Conservation (phyloP, 169 alveolate genomes). For the Theileria sp. region DNA sequence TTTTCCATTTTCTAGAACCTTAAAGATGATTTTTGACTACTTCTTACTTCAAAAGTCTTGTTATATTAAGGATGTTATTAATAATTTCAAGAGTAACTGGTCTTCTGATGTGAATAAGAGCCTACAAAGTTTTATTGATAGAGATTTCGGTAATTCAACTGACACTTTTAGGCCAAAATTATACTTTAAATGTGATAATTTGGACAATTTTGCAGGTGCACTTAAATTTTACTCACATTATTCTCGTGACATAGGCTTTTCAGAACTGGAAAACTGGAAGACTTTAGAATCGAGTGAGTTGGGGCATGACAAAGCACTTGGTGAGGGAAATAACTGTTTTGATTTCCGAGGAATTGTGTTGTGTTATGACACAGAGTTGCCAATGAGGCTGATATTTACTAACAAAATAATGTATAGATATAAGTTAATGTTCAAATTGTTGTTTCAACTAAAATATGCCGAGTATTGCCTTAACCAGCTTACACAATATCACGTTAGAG, state of each 20-base stretch:
- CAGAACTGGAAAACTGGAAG: background rate
- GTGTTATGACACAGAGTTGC: background rate
- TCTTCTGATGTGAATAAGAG: background rate
- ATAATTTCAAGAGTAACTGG: background rate
- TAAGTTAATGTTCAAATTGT: constrained; percentile 49
- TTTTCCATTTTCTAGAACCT: background rate
- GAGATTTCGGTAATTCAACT: background rate
- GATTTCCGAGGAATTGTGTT: background rate
- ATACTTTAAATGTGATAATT: background rate
- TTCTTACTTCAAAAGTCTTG: background rate
- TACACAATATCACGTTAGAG: constrained; percentile 68
- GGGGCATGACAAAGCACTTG: background rate
- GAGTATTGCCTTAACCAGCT: constrained; percentile 62
- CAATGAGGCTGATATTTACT: background rate
- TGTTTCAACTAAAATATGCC: constrained; percentile 68
- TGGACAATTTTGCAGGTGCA: background rate
- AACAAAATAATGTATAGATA: constrained; percentile 58
- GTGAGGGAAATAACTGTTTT: background rate
- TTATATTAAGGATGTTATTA: background rate
- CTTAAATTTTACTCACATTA: background rate
- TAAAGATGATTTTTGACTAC: background rate
- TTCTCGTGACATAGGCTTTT: background rate
- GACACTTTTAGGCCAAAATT: background rate
- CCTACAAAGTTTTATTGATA: background rate
- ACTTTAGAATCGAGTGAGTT: background rate